A percentile compares a stretch with the other conserved stretches of the same genome.
Conservation (phyloP, 305 asterid species). For the Solanum hybrid region DNA sequence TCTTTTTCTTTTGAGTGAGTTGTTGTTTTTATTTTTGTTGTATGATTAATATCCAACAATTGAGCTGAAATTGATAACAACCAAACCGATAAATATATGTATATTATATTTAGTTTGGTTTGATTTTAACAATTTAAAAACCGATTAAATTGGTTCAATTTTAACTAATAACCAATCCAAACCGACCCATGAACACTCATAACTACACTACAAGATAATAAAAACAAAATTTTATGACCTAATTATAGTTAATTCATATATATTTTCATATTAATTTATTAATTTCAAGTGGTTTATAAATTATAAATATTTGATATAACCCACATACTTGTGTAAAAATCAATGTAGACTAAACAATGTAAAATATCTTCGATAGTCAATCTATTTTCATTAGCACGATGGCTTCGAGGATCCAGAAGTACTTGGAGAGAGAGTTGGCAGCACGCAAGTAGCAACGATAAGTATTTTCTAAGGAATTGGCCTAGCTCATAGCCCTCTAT, state of each 20-base stretch:
- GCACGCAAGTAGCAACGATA: neutral
- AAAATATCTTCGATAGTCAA: neutral
- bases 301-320: neutral
- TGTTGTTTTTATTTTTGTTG: neutral
- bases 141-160: neutral
- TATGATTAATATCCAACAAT: neutral
- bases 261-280: neutral
- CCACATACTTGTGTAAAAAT: neutral
- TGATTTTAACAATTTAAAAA: neutral
- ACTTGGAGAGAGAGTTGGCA: neutral
- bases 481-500: neutral
- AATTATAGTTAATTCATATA: neutral
- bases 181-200: accelerated
- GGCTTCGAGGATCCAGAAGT: neutral
- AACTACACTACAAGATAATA: neutral
- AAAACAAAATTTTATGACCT: neutral
- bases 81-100: neutral
- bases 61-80: neutral
- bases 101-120: neutral
- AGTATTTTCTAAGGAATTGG: neutral
- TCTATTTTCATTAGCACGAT: neutral
- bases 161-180: neutral
- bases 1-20: neutral
- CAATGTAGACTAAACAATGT: neutral
- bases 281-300: neutral